These are phyloP conservation scores for Phytophthora tentaculata DNA, from an alignment of 352 stramenopile genomes.

Conservation along the genomic window DNA sequence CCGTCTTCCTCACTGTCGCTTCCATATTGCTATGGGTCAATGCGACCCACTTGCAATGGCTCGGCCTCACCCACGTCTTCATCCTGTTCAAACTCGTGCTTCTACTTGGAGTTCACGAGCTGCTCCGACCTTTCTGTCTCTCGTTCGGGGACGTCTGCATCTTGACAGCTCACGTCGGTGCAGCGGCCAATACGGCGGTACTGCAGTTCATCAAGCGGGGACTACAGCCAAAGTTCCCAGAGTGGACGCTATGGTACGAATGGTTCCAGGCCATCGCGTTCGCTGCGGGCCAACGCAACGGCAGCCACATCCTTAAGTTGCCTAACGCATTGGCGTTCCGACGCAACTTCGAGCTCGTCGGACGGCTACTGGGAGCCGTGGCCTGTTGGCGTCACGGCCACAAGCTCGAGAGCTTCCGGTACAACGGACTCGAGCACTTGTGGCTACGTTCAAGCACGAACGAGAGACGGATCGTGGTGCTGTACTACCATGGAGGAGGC, in stretches of 20 bases:
- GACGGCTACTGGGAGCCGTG: conserved; percentile 32
- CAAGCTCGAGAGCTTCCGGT: conserved; percentile 37
- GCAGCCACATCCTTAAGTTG: conserved; percentile 45
- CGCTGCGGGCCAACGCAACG: conserved; percentile 32
- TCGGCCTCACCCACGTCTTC: conserved; percentile 25
- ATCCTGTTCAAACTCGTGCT: conserved; percentile 30
- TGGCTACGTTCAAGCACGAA: conserved; percentile 41
- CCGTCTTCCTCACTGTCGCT: conserved; percentile 21
- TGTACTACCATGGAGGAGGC: conserved; percentile 70
- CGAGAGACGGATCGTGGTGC: conserved; percentile 43
- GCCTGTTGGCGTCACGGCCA: conserved; percentile 39
- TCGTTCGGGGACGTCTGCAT: conserved; percentile 38
- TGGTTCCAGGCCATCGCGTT: conserved; percentile 48
- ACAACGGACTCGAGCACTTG: conserved; percentile 56
- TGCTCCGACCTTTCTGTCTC: conserved; percentile 50
- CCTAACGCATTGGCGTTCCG: conserved; percentile 44
- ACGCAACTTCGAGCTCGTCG: conserved; percentile 45
- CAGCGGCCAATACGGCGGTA: conserved; percentile 26
- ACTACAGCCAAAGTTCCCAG: conserved; percentile 36
- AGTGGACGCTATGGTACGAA: conserved; percentile 54
- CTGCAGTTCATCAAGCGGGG: conserved; percentile 36
- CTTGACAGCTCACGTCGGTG: conserved; percentile 27
- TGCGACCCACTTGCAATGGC: conserved; percentile 35
- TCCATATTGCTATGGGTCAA: conserved; percentile 34
- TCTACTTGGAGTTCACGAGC: conserved; percentile 38